These are phyloP conservation scores for Wickerhamiella lipophila DNA, from an alignment of 805 yeast species.

Conservation along the genomic window DNA sequence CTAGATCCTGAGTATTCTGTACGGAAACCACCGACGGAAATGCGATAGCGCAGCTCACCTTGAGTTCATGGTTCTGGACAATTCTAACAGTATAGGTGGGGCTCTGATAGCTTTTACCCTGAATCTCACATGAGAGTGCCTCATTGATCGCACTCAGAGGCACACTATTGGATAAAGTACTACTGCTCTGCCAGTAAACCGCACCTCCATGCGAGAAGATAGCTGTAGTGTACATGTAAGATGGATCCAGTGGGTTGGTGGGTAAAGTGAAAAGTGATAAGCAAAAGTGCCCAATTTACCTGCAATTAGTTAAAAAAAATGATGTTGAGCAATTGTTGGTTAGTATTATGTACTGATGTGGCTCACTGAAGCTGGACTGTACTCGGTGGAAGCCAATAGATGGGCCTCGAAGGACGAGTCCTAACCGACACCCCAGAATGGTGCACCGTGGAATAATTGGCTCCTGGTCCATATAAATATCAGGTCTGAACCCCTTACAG, in stretches of 20 bases:
- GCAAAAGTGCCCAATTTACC: no score
- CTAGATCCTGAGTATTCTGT: conserved; percentile 26
- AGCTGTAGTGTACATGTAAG: conserved; percentile 17
- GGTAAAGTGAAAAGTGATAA: no score
- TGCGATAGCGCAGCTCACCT: conserved; percentile 31
- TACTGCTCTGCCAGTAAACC: conserved; percentile 37
- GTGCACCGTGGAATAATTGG: no score
- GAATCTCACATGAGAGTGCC: conserved; percentile 39
- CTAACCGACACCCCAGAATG: no score
- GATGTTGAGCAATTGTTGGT: no score
- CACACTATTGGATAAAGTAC: conserved; percentile 25
- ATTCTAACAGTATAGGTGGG: conserved; percentile 38
- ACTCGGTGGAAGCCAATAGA: no score
- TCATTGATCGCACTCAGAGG: conserved; percentile 35
- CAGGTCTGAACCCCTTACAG: no score
- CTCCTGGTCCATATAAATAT: no score
- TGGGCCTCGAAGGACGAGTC: no score
- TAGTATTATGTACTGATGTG: no score
- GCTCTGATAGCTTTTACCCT: conserved; percentile 23
- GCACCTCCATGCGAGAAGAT: conserved; percentile 42
- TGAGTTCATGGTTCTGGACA: conserved; percentile 33
- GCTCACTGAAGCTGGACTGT: no score
- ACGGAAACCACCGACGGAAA: conserved; percentile 29
- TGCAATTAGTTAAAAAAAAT: no score
- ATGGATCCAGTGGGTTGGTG: background rate